Percentiles rank a stretch among this genome's conserved stretches.
These are phyloP conservation scores for Pestalotiopsis sp. DNA, from an alignment of 2,329 filamentous ascomycete species.

Conservation along the genomic window DNA sequence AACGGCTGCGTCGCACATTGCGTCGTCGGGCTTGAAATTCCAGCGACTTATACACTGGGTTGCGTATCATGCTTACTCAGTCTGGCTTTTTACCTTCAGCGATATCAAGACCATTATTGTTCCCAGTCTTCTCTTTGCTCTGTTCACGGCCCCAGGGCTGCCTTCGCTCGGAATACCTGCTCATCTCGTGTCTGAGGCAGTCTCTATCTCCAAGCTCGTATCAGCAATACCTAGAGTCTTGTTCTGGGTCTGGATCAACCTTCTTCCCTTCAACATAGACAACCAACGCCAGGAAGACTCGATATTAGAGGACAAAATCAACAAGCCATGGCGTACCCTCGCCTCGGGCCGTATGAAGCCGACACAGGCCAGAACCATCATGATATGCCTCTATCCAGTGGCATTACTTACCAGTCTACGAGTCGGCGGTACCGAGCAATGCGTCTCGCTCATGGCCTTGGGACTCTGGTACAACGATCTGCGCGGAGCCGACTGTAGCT, in stretches of 20 bases:
- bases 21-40: neutral
- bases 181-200: neutral
- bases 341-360: conserved; percentile 24
- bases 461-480: conserved; percentile 32
- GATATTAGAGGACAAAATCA: conserved; percentile 30
- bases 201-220: neutral
- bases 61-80: conserved; percentile 10
- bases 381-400: conserved; percentile 16
- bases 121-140: conserved; percentile 19
- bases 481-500: conserved; percentile 24
- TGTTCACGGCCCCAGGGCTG: conserved; percentile 12
- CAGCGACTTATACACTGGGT: neutral
- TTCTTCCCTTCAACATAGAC: conserved; percentile 30
- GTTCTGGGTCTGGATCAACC: conserved; percentile 31
- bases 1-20: neutral
- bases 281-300: conserved; percentile 29
- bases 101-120: conserved; percentile 27
- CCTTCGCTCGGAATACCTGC: neutral
- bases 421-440: conserved; percentile 21
- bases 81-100: conserved; percentile 27
- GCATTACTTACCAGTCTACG: conserved; percentile 14
- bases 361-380: conserved; percentile 19
- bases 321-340: conserved; percentile 36
- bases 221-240: conserved; percentile 16
- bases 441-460: conserved; percentile 23